A percentile compares a stretch with the other conserved stretches of the same genome.
Evolutionary conservation across 2,329 filamentous ascomycete genomes (phyloP).

Genomic region (Aureobasidium namibiae): DNA sequence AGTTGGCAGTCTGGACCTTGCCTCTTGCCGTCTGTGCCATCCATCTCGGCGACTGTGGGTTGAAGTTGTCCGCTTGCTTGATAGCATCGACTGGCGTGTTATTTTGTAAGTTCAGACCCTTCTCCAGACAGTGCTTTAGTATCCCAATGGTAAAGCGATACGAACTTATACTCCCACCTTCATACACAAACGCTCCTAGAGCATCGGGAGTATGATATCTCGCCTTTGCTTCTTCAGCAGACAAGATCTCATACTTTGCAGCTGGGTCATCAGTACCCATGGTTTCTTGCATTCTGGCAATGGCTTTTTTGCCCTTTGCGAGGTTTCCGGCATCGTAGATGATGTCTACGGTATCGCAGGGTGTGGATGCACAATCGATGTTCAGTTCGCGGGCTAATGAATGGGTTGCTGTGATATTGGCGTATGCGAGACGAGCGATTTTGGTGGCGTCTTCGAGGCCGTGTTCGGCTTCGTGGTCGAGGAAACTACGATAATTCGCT

Average conservation of each 20-base stretch:
- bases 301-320: conserved; percentile 29
- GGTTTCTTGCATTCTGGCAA: conserved; percentile 38
- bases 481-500: conserved; percentile 44
- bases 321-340: conserved; percentile 45
- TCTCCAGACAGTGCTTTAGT: conserved; percentile 36
- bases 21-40: conserved; percentile 19
- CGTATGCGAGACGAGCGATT: conserved; percentile 33
- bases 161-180: conserved; percentile 35
- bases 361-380: conserved; percentile 43
- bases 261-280: conserved; percentile 37
- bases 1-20: conserved; percentile 20
- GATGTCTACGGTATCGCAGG: conserved; percentile 50
- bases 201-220: conserved; percentile 31
- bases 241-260: conserved; percentile 38
- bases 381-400: conserved; percentile 40
- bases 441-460: conserved; percentile 42
- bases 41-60: conserved; percentile 16
- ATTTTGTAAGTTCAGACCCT: conserved; percentile 46
- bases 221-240: conserved; percentile 33
- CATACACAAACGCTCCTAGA: conserved; percentile 41
- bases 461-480: conserved; percentile 36
- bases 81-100: conserved; percentile 35
- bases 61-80: neutral
- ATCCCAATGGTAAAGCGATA: conserved; percentile 37
- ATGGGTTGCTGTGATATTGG: conserved; percentile 47